A percentile compares a stretch with the other conserved stretches of the same genome.
Evolutionary conservation across 371 early-diverging fungal genomes (phyloP).

Genomic region (Lichtheimia ramosa): DNA sequence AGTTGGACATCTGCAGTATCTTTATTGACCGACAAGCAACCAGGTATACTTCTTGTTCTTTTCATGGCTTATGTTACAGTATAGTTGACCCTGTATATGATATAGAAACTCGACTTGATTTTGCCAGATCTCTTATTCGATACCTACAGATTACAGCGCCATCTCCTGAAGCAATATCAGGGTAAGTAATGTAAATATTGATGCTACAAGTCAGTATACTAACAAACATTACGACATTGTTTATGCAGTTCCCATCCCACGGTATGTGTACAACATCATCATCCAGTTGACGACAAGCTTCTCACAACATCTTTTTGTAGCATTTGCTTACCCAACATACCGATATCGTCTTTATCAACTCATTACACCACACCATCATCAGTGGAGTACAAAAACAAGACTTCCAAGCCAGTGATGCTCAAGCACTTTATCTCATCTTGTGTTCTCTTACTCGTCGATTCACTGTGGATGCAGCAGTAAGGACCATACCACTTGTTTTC

Average conservation of each 20-base stretch:
- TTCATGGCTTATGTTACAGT: not conserved
- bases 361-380: conserved; percentile 46
- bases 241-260: not conserved
- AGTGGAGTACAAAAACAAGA: conserved; percentile 42
- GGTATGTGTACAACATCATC: not conserved
- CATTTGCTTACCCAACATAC: conserved; percentile 14
- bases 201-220: too few species aligned
- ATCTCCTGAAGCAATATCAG: not conserved
- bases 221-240: too few species aligned
- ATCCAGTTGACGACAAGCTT: too few species aligned
- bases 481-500: conserved; percentile 57
- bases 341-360: conserved; percentile 43
- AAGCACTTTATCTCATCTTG: conserved; percentile 48
- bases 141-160: conserved; percentile 9
- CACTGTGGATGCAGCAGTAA: conserved; percentile 48
- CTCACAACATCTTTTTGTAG: not conserved
- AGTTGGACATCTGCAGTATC: conserved; percentile 46
- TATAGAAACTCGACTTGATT: conserved; percentile 24
- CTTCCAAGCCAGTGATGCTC: conserved; percentile 54
- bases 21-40: conserved; percentile 38
- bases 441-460: conserved; percentile 41
- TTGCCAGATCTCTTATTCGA: conserved; percentile 29
- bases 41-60: conserved; percentile 14
- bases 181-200: not conserved
- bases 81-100: not conserved